These are phyloP conservation scores for Ganoderma meredithae DNA, from an alignment of 1,284 basidiomycete genomes.

Conservation along the genomic window DNA sequence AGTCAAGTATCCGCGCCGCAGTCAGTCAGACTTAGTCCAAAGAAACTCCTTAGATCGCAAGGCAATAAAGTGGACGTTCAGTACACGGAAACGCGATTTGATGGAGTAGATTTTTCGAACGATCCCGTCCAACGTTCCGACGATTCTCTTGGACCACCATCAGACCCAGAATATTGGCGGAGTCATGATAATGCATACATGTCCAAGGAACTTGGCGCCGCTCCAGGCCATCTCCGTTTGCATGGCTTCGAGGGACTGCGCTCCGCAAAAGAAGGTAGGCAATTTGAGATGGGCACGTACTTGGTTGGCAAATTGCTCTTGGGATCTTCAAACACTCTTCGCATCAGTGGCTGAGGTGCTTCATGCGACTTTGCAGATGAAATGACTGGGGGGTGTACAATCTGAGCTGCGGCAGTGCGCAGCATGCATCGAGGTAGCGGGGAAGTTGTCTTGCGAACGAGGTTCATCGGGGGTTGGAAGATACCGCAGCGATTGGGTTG, in stretches of 20 bases:
- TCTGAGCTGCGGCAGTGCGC: neutral
- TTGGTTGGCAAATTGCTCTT: neutral
- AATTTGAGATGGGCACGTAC: neutral
- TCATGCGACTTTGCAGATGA: neutral
- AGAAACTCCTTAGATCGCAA: neutral
- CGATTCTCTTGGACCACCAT: neutral
- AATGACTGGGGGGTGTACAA: neutral
- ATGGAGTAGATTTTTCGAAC: neutral
- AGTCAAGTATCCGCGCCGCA: neutral
- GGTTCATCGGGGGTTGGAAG: neutral
- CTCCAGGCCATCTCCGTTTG: neutral
- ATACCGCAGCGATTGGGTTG: neutral
- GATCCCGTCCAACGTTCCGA: neutral
- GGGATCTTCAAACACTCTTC: neutral
- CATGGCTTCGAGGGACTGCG: neutral
- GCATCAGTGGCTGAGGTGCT: neutral
- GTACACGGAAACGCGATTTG: neutral
- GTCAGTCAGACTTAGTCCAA: neutral
- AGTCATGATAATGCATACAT: neutral
- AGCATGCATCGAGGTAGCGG: neutral
- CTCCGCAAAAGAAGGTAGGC: neutral
- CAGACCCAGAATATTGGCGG: neutral
- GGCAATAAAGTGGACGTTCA: neutral
- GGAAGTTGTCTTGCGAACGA: neutral
- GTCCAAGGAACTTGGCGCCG: neutral